These are phyloP conservation scores for Jacaranda copaia DNA, from an alignment of 257 asterid genomes.

Conservation along the genomic window DNA sequence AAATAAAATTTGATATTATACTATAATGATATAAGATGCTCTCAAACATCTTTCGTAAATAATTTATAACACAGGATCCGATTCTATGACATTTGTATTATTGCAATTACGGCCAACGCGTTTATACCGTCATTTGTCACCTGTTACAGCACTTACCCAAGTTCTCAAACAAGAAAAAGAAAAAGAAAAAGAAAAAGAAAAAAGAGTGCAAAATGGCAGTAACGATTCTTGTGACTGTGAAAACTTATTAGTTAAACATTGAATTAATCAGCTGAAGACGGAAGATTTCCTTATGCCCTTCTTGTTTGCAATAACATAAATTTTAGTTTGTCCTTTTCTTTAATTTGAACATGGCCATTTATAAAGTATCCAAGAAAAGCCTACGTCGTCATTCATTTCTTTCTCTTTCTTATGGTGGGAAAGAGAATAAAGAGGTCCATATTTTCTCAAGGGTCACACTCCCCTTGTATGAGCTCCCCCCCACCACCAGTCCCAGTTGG, in stretches of 20 bases:
- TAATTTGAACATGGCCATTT: slow-evolving; percentile 7
- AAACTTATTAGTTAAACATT: background rate
- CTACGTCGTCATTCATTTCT: background rate
- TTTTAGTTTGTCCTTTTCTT: slow-evolving; percentile 1
- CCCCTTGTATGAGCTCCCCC: slow-evolving; percentile 18
- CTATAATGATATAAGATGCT: too few relatives aligned
- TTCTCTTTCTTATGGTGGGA: background rate
- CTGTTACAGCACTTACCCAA: too few relatives aligned
- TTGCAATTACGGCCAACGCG: too few relatives aligned
- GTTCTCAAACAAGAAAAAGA: too few relatives aligned
- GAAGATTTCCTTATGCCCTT: background rate
- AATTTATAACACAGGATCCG: too few relatives aligned
- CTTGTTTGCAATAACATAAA: background rate
- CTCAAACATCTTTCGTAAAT: too few relatives aligned
- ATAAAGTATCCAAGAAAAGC: slow-evolving; percentile 24
- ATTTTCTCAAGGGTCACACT: slow-evolving; percentile 14
- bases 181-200: too few relatives aligned
- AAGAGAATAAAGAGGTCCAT: slow-evolving; percentile 18
- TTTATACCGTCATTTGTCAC: too few relatives aligned
- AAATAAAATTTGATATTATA: too few relatives aligned
- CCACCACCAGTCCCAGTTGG: background rate
- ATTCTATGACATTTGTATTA: too few relatives aligned
- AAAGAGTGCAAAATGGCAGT: background rate
- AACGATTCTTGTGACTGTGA: background rate
- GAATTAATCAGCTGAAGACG: background rate